Base-by-base conservation (phyloP, 106 monocot genomes). In the Allium cepa region DNA sequence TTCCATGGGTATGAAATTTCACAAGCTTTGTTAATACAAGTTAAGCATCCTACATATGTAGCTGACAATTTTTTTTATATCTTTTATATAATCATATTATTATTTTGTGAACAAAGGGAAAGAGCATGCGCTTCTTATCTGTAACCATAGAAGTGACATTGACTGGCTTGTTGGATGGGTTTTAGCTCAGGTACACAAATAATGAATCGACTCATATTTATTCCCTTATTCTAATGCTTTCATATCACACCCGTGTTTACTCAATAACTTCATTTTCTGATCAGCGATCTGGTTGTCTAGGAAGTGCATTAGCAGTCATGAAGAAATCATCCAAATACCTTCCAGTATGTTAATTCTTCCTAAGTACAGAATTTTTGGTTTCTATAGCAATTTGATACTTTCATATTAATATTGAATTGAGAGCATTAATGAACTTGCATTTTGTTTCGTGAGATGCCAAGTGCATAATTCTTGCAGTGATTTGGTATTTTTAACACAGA, bases 141-240 rank as follows among this genome's bases (percentile, higher is more conserved):
- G 76, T 68, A 97, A 97, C 75, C 96, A 97, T 64, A 86, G 79
- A 80, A 97, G 96, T 74, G 96, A 97, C 51, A 84, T 97, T 60
- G 96, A 97, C 71, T 92, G 96, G 96, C 89, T 97, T 72, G 92
- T 97, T 76, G 92, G 96, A 76, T 97, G 96, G 96, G 73, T 97
- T 76, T 84, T 97, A 77, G 96, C 96, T 70, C 92, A 97, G 96
- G 96, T 97, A 66, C 66, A 64, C 36, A 36, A 36, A 36, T 36
- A 36, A 36, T 1, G 36, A 36, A 36, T 36, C 5, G 36, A 36
- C 36, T 36, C 36, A 36, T 36, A 5, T 36, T 36, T 36, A 4
- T 5, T 5, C 36, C 36, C 5, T 36, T 36, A 36, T 36, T 36
- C 36, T 36, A 36, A 36, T 36, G 36, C 36, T 36, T 36, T 36